Conservation (phyloP, 2,329 filamentous ascomycete genomes). For the Phyllosticta citribraziliensis region DNA sequence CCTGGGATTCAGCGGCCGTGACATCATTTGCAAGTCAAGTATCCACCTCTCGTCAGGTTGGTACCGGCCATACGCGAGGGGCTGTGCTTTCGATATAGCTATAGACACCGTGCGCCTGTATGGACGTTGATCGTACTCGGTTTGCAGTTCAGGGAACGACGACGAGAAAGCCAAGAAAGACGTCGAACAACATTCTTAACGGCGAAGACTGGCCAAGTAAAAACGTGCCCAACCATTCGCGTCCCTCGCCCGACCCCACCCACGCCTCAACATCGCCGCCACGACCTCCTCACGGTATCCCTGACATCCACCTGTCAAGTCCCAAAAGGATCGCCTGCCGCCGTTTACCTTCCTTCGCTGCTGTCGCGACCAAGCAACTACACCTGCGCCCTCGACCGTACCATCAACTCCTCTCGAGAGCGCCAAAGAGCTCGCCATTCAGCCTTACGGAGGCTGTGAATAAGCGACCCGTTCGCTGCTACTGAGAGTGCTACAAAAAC, state of each 20-base stretch:
- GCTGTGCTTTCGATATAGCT: neutral
- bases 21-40: neutral
- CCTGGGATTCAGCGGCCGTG: neutral
- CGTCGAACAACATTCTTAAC: conserved; percentile 3
- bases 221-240: neutral
- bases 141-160: conserved; percentile 1
- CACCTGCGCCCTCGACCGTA: neutral
- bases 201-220: neutral
- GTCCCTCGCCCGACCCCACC: conserved; percentile 8
- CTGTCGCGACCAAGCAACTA: conserved; percentile 1
- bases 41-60: neutral
- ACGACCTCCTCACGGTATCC: neutral
- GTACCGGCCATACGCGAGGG: neutral
- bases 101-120: neutral
- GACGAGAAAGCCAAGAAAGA: conserved; percentile 8
- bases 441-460: conserved; percentile 9
- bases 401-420: neutral
- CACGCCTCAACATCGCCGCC: conserved; percentile 1
- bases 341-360: neutral
- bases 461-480: neutral
- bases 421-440: conserved; percentile 6
- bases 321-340: neutral
- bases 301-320: conserved; percentile 3
- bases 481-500: neutral
- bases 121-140: conserved; percentile 1